phyloP scores from a whole-genome alignment of 345 rosid species.

The Sisymbrium altissimum region DNA sequence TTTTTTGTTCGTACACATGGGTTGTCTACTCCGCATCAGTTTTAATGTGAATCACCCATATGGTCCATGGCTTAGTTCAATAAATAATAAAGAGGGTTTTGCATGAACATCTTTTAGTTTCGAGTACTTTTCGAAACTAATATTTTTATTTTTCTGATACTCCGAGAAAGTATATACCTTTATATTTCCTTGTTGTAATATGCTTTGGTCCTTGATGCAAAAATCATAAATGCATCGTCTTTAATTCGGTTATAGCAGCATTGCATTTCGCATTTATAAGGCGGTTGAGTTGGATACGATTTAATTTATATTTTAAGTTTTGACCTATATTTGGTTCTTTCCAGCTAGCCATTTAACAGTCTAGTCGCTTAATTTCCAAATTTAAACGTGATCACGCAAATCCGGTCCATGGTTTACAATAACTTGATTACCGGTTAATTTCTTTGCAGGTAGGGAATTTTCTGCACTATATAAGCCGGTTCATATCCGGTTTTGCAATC shows the following conservation, averaged over 20 bases:
- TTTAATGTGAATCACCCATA: not conserved
- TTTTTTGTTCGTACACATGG: not conserved
- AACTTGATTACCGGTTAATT: not conserved
- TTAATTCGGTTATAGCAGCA: constrained; percentile 34
- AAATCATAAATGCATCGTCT: constrained; percentile 29
- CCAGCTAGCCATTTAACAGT: constrained; percentile 12
- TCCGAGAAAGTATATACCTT: constrained; percentile 1
- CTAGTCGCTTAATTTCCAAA: not conserved
- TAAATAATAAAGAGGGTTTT: not conserved
- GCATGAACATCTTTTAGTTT: not conserved
- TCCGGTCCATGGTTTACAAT: not conserved
- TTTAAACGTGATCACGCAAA: not conserved
- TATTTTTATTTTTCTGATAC: not conserved
- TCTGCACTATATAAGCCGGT: constrained; percentile 90
- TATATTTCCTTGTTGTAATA: not conserved
- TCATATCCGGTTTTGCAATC: constrained; percentile 73
- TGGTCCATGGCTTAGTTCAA: not conserved
- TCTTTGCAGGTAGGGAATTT: constrained; percentile 79
- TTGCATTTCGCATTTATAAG: constrained; percentile 34
- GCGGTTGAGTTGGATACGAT: constrained; percentile 19
- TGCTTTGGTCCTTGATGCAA: constrained; percentile 12
- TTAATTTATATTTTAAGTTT: not conserved
- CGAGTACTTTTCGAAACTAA: not conserved
- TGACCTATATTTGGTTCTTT: no score
- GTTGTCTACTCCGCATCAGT: not conserved